Evolutionary conservation across 2,329 filamentous ascomycete species (phyloP).

Genomic region (Neoarthrinium moseri): DNA sequence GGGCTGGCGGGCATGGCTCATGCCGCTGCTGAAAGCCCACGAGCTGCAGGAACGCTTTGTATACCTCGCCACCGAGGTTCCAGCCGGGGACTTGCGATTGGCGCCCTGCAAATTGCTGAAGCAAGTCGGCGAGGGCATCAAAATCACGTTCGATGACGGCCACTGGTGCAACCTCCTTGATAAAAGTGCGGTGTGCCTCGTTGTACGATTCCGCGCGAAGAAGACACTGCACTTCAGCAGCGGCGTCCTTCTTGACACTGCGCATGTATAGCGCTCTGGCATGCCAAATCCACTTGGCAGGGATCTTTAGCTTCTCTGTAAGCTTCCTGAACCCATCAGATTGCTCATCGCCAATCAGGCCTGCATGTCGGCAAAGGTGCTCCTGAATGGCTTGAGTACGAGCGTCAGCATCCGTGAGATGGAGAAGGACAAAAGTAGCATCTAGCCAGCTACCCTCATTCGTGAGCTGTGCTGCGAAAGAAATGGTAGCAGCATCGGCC

Average conservation of each 20-base stretch:
- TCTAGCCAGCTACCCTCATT: conserved; percentile 66
- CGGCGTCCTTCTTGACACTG: conserved; percentile 66
- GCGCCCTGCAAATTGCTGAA: conserved; percentile 68
- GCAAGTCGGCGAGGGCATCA: conserved; percentile 63
- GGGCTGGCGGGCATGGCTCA: conserved; percentile 37
- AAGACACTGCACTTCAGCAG: conserved; percentile 74
- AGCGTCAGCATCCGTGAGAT: conserved; percentile 62
- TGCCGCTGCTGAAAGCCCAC: conserved; percentile 37
- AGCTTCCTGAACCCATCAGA: conserved; percentile 58
- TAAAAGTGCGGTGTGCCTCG: conserved; percentile 83
- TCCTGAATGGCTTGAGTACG: conserved; percentile 70
- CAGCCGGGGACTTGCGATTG: conserved; percentile 67
- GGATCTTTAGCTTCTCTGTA: conserved; percentile 66
- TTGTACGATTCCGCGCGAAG: conserved; percentile 73
- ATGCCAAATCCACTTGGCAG: conserved; percentile 78
- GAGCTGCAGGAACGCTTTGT: conserved; percentile 59
- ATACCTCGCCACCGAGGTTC: conserved; percentile 78
- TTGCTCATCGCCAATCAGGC: conserved; percentile 59
- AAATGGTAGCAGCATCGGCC: conserved; percentile 64
- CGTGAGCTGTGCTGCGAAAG: conserved; percentile 64
- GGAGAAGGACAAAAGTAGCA: conserved; percentile 74
- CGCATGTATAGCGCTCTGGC: conserved; percentile 83
- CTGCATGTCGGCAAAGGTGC: conserved; percentile 71
- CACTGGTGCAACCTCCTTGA: conserved; percentile 75
- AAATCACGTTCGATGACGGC: conserved; percentile 84